phyloP scores from a whole-genome alignment of 2,329 filamentous ascomycete genomes.

The Penicillium psychrosexuale region DNA sequence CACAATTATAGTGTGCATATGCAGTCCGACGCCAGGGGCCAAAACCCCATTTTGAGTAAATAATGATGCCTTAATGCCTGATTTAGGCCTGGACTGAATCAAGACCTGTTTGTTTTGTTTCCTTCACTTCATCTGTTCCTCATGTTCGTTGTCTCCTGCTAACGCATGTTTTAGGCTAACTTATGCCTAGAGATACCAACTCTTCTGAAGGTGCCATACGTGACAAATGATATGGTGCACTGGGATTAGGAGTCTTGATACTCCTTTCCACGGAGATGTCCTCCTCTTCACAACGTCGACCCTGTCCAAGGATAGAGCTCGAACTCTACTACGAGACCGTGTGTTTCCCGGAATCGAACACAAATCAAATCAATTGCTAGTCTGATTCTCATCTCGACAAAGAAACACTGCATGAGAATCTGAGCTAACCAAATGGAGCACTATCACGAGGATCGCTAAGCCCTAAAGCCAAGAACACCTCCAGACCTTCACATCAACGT shows the following conservation, averaged over 20 bases:
- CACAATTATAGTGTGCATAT: no score
- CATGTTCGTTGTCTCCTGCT: no score
- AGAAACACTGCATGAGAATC: background rate
- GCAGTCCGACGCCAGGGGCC: no score
- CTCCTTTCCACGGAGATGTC: background rate
- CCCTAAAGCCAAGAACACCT: background rate
- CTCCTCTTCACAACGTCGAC: background rate
- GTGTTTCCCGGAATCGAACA: background rate
- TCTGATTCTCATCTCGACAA: background rate
- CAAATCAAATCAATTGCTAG: background rate
- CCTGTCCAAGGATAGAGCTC: background rate
- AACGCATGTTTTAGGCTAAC: no score
- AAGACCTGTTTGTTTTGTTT: no score
- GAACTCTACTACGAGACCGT: background rate
- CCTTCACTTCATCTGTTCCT: no score
- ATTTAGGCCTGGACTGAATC: no score
- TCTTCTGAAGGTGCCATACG: no score
- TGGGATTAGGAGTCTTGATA: background rate
- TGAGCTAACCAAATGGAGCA: background rate
- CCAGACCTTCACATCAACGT: background rate
- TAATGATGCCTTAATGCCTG: no score
- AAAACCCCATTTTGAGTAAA: no score
- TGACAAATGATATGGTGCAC: no score
- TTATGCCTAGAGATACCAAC: no score
- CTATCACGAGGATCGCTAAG: background rate